Percentiles rank a stretch among this genome's conserved stretches.
Evolutionary conservation across 2,329 filamentous ascomycete genomes (phyloP).

Genomic region (Dothistroma septosporum): DNA sequence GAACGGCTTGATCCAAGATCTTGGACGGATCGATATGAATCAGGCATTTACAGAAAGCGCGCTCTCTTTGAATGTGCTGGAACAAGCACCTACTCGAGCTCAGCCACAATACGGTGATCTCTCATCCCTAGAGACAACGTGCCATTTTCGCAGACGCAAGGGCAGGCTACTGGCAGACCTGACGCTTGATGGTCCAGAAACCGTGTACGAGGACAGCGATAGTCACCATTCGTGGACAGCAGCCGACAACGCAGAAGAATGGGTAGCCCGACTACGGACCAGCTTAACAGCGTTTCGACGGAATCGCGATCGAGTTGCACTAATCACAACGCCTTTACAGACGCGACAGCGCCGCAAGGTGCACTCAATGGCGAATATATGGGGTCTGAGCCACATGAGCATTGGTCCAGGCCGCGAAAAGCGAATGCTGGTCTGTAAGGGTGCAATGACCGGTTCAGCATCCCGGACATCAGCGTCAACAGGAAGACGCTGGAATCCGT

Average conservation of each 20-base stretch:
- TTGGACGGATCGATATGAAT: background rate
- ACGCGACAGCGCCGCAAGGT: slow-evolving; percentile 17
- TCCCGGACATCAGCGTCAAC: background rate
- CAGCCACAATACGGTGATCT: background rate
- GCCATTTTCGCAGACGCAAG: background rate
- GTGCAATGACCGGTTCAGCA: slow-evolving; percentile 7
- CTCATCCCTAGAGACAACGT: background rate
- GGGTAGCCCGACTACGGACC: slow-evolving; percentile 12
- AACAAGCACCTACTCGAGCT: background rate
- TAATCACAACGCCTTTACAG: slow-evolving; percentile 15
- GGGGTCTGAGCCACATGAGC: slow-evolving; percentile 19
- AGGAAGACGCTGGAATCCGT: slow-evolving; percentile 17
- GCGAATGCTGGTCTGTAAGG: slow-evolving; percentile 17
- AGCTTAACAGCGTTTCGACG: slow-evolving; percentile 14
- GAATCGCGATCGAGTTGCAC: slow-evolving; percentile 7
- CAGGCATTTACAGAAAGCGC: background rate
- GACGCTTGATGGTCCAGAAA: slow-evolving; percentile 6
- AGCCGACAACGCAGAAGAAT: slow-evolving; percentile 14
- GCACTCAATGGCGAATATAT: slow-evolving; percentile 18
- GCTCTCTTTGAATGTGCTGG: background rate
- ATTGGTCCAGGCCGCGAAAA: slow-evolving; percentile 15
- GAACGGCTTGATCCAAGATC: background rate
- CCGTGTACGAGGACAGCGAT: slow-evolving; percentile 18
- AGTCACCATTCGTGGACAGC: slow-evolving; percentile 21
- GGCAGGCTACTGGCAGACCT: slow-evolving; percentile 13